These are phyloP conservation scores for Inonotus obliquus DNA, from an alignment of 1,284 basidiomycete genomes.

Conservation along the genomic window DNA sequence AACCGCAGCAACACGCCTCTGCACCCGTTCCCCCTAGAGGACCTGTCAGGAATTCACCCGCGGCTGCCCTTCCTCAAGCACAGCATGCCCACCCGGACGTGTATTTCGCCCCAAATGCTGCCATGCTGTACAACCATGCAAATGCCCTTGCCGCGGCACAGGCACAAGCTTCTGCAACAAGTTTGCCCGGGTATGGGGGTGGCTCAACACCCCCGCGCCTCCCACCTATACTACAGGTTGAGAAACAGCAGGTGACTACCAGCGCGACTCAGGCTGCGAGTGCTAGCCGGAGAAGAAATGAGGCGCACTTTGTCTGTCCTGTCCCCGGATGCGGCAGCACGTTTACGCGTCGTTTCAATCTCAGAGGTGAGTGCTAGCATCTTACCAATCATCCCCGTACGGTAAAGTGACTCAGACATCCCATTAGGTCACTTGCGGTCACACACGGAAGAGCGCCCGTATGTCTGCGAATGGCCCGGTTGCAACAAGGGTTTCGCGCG, in stretches of 20 bases:
- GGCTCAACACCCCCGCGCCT: constrained; percentile 52
- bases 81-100: constrained; percentile 12
- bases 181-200: neutral
- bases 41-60: constrained; percentile 3
- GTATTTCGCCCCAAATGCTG: constrained; percentile 31
- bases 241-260: constrained; percentile 91
- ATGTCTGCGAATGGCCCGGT: constrained; percentile 88
- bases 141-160: constrained; percentile 18
- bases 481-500: constrained; percentile 94
- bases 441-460: constrained; percentile 95
- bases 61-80: neutral
- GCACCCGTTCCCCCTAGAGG: neutral
- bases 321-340: constrained; percentile 95
- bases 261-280: constrained; percentile 92
- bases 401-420: constrained; percentile 20
- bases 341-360: constrained; percentile 84
- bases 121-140: constrained; percentile 43
- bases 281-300: constrained; percentile 83
- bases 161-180: neutral
- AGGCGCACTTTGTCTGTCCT: constrained; percentile 89
- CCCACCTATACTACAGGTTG: constrained; percentile 79
- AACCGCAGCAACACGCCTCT: neutral
- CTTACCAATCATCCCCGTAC: constrained; percentile 13
- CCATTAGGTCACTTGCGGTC: constrained; percentile 83
- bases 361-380: constrained; percentile 51